Conservation (phyloP, 352 stramenopile species). For the Peronospora tabacina region DNA sequence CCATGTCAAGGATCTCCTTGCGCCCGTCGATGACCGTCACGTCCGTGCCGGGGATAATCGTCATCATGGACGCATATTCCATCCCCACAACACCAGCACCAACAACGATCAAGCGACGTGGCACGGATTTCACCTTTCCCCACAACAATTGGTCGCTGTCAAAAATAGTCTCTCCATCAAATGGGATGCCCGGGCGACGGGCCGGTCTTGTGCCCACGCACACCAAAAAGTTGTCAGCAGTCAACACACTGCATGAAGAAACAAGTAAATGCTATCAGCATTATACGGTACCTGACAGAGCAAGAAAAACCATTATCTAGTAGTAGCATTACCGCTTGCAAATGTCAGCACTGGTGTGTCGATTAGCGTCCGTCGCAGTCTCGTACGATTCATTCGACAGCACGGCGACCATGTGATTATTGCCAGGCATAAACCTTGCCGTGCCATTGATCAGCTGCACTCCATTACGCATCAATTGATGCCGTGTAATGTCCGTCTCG, state of each 20-base stretch:
- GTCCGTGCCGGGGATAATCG: constrained; percentile 83
- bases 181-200: constrained; percentile 71
- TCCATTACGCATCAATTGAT: constrained; percentile 75
- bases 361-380: constrained; percentile 61
- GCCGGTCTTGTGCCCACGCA: constrained; percentile 80
- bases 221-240: constrained; percentile 81
- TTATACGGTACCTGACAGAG: background rate
- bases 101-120: constrained; percentile 73
- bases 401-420: constrained; percentile 73
- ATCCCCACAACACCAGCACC: constrained; percentile 87
- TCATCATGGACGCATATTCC: constrained; percentile 90
- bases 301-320: background rate
- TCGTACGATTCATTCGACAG: constrained; percentile 82
- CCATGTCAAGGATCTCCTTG: constrained; percentile 85
- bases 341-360: constrained; percentile 68
- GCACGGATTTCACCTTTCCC: constrained; percentile 61
- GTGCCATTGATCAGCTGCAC: constrained; percentile 78
- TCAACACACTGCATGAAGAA: constrained; percentile 50
- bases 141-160: constrained; percentile 83
- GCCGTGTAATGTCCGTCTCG: constrained; percentile 80
- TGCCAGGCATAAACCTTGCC: constrained; percentile 61
- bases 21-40: constrained; percentile 86
- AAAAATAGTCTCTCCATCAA: constrained; percentile 82
- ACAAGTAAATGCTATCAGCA: background rate
- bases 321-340: constrained; percentile 60